Evolutionary conservation across 495 filamentous ascomycete genomes (phyloP).

Genomic region (Tuber calosporum): DNA sequence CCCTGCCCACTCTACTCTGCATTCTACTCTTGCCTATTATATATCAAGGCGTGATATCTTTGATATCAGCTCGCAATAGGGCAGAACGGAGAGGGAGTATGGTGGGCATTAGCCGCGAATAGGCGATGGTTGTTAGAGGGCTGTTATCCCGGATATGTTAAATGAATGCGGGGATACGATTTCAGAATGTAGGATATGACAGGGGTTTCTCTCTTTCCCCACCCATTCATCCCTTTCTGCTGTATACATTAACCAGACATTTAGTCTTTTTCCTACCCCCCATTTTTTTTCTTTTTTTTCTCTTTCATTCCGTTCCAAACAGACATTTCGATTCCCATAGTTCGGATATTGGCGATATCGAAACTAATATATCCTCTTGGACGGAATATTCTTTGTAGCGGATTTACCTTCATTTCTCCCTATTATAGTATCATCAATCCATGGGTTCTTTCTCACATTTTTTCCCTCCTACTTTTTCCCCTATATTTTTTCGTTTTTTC

Average conservation of each 20-base stretch:
- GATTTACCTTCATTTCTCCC: background rate
- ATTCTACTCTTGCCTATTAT: background rate
- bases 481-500: conserved; percentile 17
- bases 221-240: background rate
- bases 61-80: background rate
- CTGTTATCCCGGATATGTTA: background rate
- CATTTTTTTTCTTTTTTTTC: background rate
- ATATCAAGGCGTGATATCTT: background rate
- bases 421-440: background rate
- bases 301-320: background rate
- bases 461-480: background rate
- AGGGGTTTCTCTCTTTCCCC: conserved; percentile 12
- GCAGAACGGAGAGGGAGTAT: background rate
- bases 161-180: background rate
- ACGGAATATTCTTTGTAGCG: background rate
- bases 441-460: background rate
- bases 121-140: background rate
- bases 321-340: background rate
- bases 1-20: background rate
- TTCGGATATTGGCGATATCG: background rate
- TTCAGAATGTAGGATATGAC: background rate
- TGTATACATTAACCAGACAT: conserved; percentile 1
- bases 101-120: background rate
- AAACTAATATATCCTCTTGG: background rate
- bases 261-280: background rate